phyloP scores from a whole-genome alignment of 2,329 filamentous ascomycete genomes.

The Basipetospora sp. region DNA sequence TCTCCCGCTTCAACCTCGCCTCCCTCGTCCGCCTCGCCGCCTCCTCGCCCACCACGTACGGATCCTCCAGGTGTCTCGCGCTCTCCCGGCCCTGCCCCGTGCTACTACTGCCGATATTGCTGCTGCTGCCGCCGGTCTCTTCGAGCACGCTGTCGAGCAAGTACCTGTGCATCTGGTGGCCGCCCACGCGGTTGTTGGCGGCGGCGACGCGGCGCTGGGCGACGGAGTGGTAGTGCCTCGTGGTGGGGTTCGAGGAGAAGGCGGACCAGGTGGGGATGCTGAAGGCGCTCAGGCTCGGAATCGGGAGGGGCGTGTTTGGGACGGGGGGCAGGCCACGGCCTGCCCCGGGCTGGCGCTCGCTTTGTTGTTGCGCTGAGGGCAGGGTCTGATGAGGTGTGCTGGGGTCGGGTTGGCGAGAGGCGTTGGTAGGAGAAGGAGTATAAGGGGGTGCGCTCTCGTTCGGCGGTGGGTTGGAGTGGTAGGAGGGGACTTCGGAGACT shows the following conservation, averaged over 20 bases:
- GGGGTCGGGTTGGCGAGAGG: slow-evolving; percentile 17
- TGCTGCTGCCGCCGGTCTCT: slow-evolving; percentile 11
- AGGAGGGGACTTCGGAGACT: slow-evolving; percentile 52
- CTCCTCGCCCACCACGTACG: slow-evolving; percentile 50
- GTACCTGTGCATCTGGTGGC: slow-evolving; percentile 15
- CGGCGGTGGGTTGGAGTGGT: slow-evolving; percentile 40
- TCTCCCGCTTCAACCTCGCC: slow-evolving; percentile 43
- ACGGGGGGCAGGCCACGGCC: slow-evolving; percentile 35
- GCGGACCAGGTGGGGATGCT: slow-evolving; percentile 45
- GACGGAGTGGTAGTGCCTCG: slow-evolving; percentile 48
- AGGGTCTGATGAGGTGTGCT: slow-evolving; percentile 17
- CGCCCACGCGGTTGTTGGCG: slow-evolving; percentile 19
- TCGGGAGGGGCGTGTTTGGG: slow-evolving; percentile 24
- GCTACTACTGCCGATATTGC: background rate
- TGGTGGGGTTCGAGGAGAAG: slow-evolving; percentile 37
- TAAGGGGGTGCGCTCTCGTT: slow-evolving; percentile 31
- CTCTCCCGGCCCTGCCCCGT: slow-evolving; percentile 20
- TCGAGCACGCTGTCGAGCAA: slow-evolving; percentile 24
- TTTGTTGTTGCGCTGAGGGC: no score
- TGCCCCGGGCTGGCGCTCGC: slow-evolving; percentile 2
- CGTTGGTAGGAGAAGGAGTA: slow-evolving; percentile 23
- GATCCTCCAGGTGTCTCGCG: slow-evolving; percentile 43
- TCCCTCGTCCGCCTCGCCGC: slow-evolving; percentile 42
- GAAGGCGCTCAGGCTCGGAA: slow-evolving; percentile 36
- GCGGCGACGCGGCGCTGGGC: slow-evolving; percentile 45